phyloP scores from a whole-genome alignment of 768 basidiomycete genomes.

The Butyriboletus loyo region DNA sequence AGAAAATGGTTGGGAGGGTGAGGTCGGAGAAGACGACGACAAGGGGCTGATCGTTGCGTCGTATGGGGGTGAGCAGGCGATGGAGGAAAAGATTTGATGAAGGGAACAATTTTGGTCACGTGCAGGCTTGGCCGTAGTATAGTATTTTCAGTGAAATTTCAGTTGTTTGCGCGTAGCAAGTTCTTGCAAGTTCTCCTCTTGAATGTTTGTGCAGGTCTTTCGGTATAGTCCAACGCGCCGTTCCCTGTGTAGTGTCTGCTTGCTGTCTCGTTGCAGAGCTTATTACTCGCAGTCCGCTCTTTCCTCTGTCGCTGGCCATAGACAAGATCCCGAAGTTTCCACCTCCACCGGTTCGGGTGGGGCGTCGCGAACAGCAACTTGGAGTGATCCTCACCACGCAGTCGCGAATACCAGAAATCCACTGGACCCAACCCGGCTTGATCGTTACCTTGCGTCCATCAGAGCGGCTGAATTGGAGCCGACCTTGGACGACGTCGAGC shows the following conservation, averaged over 20 bases:
- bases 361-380: not conserved
- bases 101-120: slow-evolving; percentile 9
- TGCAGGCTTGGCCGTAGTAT: not conserved
- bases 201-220: slow-evolving; percentile 24
- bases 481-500: slow-evolving; percentile 61
- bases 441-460: slow-evolving; percentile 56
- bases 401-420: slow-evolving; percentile 22
- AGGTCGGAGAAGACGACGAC: slow-evolving; percentile 55
- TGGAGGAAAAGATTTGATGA: slow-evolving; percentile 9
- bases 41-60: slow-evolving; percentile 23
- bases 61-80: slow-evolving; percentile 11
- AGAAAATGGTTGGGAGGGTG: slow-evolving; percentile 64
- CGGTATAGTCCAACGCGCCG: slow-evolving; percentile 13
- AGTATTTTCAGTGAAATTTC: not conserved
- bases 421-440: slow-evolving; percentile 45
- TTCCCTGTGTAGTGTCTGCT: slow-evolving; percentile 15
- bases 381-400: slow-evolving; percentile 1
- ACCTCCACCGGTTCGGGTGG: not conserved
- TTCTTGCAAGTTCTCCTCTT: not conserved
- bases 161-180: not conserved
- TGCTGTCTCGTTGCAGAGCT: slow-evolving; percentile 13
- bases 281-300: slow-evolving; percentile 28
- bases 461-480: slow-evolving; percentile 44
- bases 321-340: slow-evolving; percentile 5
- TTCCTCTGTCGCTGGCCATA: slow-evolving; percentile 4